Base-by-base conservation (phyloP, 179 eudicot species). In the Actinidia polygama region DNA sequence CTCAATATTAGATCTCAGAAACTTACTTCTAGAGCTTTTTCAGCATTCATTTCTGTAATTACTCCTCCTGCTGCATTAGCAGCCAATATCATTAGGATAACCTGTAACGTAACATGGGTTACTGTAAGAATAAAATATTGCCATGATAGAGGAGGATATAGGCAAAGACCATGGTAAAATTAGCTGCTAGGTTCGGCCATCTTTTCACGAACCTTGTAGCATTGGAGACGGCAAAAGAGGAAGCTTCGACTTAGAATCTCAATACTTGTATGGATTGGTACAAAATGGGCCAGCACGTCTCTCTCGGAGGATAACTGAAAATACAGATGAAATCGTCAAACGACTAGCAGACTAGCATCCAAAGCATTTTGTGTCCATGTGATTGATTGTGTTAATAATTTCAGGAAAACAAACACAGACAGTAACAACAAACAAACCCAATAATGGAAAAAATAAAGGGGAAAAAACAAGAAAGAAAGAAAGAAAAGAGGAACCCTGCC, bases 11-110 rank as follows among this genome's bases (percentile, higher is more conserved):
- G 53, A 82, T 30, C 7, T 40, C 53, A 73, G 46, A 15, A 80
- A 81, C 86, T 80, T 84, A 97, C 99, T 97, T 95, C 98, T 49
- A 97, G 90, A 83, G 99, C 99, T 88, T 95, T 97, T 83, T 97
- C 99, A 81, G 99, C 98, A 89, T 97, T 97, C 84, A 98, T 97
- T 87, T 97, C 99, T 81, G 99, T 97, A 82, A 97, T 95, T 63
- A 97, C 99, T 83, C 98, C 99, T 12, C n/a, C 99, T 50, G 99
- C 94, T 73, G 99, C 99, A 90, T 97, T 97, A 84, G 98, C 99
- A 81, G 99, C 99, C 85, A 97, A 89, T 91, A 97, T 97, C 98
- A 95, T 89, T 79, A 97, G 90, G 68, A 97, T 97, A 66, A 97
- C 99, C 99, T 97, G 92, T 63, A 83, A 79, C 83, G 15, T 51